Base-by-base conservation (phyloP, 345 rosid genomes). In the Leavenworthia alabamica region DNA sequence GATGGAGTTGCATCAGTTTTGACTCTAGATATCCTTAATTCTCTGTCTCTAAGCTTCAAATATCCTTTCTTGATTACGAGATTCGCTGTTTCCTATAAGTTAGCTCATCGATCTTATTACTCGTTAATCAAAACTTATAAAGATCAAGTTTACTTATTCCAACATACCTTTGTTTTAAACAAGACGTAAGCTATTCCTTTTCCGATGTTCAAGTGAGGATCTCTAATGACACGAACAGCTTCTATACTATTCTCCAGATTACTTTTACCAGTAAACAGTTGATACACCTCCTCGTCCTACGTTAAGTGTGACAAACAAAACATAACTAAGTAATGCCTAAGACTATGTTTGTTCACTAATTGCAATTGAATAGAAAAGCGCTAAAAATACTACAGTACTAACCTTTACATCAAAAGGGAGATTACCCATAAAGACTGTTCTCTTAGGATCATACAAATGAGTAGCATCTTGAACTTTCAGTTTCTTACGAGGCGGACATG, bases 321-420 rank as follows among this genome's bases (percentile, higher is more conserved):
- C 28, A 32, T 14, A 67, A 26, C 47, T 43, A 4, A 44, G 28
- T 33, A 44, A 12, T 3, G 15, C 33, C 35, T 4, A 7, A 50
- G 12, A 40, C 16, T 4, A 31, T 14, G 20, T 23, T 41, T 7
- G n/a, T n/a, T n/a, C n/a, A n/a, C n/a, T n/a, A n/a, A n/a, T n/a
- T n/a, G 6, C 39, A 31, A 17, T 5, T 1, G 10, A 47, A 29
- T 4, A 54, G 28, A 40, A 39, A 45, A 56, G 11, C 22, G 16
- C 12, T 46, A 20, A 37, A 32, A 32, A 5, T 28, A 57, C 7
- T 9, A 14, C n/a, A n/a, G n/a, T n/a, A n/a, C 45, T 75, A 72
- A 93, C 97, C 96, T 90, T 90, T 10, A 90, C 99, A 66, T 94
- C 99, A 45, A 80, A 89, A 40, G 99, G 99, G 67, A 94, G 95